A percentile compares a stretch with the other conserved stretches of the same genome.
Evolutionary conservation across 2,329 filamentous ascomycete genomes (phyloP).

Genomic region (Leptographium flavum): DNA sequence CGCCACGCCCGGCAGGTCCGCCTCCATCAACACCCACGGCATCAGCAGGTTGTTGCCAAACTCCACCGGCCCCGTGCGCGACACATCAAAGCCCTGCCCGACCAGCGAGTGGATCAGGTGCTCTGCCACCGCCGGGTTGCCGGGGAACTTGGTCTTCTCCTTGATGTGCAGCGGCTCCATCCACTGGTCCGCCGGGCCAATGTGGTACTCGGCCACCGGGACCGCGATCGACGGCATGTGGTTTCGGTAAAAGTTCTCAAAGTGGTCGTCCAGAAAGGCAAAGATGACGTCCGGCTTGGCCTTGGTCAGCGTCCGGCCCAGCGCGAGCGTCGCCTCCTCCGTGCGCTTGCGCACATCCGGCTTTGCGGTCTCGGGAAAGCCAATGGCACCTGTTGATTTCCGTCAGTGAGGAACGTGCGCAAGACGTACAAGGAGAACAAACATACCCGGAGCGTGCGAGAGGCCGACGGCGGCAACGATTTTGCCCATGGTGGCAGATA

Average conservation of each 20-base stretch:
- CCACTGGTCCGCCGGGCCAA: slow-evolving; percentile 10
- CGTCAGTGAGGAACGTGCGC: background rate
- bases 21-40: slow-evolving; percentile 10
- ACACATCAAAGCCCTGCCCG: slow-evolving; percentile 9
- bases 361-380: slow-evolving; percentile 10
- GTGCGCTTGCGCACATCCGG: slow-evolving; percentile 8
- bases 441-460: slow-evolving; percentile 8
- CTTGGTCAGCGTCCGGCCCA: slow-evolving; percentile 7
- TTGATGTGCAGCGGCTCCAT: slow-evolving; percentile 9
- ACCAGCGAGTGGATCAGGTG: slow-evolving; percentile 10
- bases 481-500: slow-evolving; percentile 9
- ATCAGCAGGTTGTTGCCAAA: slow-evolving; percentile 10
- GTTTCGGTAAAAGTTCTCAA: slow-evolving; percentile 11
- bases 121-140: slow-evolving; percentile 8
- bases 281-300: slow-evolving; percentile 10
- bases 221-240: slow-evolving; percentile 10
- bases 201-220: slow-evolving; percentile 6
- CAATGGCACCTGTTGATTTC: slow-evolving; percentile 6
- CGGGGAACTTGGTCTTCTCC: slow-evolving; percentile 7
- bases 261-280: slow-evolving; percentile 10
- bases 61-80: slow-evolving; percentile 8
- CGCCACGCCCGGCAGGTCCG: slow-evolving; percentile 5
- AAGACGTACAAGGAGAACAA: background rate
- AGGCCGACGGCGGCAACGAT: slow-evolving; percentile 9
- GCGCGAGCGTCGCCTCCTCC: slow-evolving; percentile 7